Conservation (phyloP, 1,284 basidiomycete genomes). For the Sporisorium exsertum region DNA sequence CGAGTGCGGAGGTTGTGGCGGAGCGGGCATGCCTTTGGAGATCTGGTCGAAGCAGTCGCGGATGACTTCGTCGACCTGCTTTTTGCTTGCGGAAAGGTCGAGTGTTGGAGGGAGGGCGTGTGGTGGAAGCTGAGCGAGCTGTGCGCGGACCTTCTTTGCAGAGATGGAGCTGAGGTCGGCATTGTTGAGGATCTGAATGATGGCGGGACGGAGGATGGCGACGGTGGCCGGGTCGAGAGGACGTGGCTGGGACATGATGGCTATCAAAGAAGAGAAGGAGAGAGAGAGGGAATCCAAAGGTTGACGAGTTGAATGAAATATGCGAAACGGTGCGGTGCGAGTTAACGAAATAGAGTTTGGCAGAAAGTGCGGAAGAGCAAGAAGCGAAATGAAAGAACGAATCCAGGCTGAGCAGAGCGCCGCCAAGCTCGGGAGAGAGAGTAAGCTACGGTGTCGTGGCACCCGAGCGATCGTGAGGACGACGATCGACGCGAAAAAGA, state of each 20-base stretch:
- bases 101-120: constrained; percentile 47
- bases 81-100: constrained; percentile 61
- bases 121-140: constrained; percentile 53
- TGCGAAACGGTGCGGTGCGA: background rate
- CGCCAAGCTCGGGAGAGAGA: background rate
- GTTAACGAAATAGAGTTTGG: constrained; percentile 2
- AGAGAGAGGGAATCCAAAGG: background rate
- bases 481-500: background rate
- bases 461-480: background rate
- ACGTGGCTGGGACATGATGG: constrained; percentile 45
- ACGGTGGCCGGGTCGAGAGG: constrained; percentile 44
- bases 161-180: constrained; percentile 63
- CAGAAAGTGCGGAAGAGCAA: background rate
- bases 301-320: background rate
- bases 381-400: background rate
- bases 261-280: background rate
- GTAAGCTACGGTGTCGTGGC: background rate
- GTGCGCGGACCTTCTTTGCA: constrained; percentile 59
- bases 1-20: constrained; percentile 30
- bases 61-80: constrained; percentile 60
- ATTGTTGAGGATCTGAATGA: constrained; percentile 63
- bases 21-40: constrained; percentile 46
- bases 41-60: constrained; percentile 63
- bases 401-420: background rate
- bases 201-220: constrained; percentile 53